Evolutionary conservation across 805 yeast genomes (phyloP), one percentile per base, ranked within the genome.

Genomic region (Cyberlindnera subsufficiens): DNA sequence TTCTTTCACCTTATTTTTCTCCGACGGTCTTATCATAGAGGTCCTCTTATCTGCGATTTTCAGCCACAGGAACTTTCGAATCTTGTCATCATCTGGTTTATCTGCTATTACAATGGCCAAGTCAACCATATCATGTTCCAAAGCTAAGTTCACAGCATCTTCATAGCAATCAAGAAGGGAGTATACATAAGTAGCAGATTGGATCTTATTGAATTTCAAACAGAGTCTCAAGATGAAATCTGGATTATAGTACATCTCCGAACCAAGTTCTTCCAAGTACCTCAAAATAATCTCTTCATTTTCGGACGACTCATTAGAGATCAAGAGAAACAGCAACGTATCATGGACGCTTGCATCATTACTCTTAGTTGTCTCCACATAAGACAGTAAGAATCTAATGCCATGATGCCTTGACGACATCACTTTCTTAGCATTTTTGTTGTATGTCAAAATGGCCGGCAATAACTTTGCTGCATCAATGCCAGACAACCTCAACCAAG

Each of bases 161-260:
- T 88, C 95, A 56, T 73, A 86, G 37, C 85, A 69, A 4, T 72
- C 77, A 61, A 87, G 63, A 39, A 76, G 68, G 1, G 93, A 76
- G 52, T 84, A 79, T n/a, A 93, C 72, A 44, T 75, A 72, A 9
- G 88, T 78, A 1, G 96, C 89, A 1, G 90, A 74, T 46, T 77
- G 77, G 39, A 71, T 67, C 45, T 77, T 78, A 10, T 74, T 60
- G 55, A 75, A 73, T 43, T 72, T 74, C 39, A 85, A 69, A 52
- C 95, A 85, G 27, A 89, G 59, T 42, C 97, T 68, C 29, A 93
- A 60, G 4, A 90, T 75, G 52, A 85, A 86, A 50, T 86, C 88
- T 2, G 79, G 65, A 55, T 90, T 95, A 55, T 77, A 86, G 18
- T 57, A 59, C 16, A 74, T 59, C 19, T 68, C 53, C 4, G 56